Conservation (phyloP, 106 monocot species). For the Allium cepa region DNA sequence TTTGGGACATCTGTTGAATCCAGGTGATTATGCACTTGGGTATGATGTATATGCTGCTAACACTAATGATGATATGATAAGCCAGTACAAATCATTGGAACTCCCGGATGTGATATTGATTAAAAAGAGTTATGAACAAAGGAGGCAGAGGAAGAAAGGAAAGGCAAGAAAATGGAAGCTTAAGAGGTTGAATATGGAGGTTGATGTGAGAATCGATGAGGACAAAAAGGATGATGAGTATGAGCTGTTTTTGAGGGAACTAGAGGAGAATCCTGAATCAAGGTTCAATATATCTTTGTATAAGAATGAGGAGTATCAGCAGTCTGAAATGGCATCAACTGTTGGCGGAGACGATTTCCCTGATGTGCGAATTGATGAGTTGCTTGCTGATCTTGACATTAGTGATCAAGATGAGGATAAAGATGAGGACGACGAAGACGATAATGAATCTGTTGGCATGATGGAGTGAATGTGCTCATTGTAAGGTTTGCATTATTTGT, state of each 20-base stretch:
- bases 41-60: slow-evolving; percentile 81
- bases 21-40: slow-evolving; percentile 75
- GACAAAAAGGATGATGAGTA: slow-evolving; percentile 51
- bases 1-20: slow-evolving; percentile 64
- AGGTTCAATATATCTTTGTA: slow-evolving; percentile 68
- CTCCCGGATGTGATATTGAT: slow-evolving; percentile 55
- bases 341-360: slow-evolving; percentile 52
- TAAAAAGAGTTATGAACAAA: slow-evolving; percentile 84
- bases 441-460: slow-evolving; percentile 23
- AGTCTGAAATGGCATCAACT: slow-evolving; percentile 59
- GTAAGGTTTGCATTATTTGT: no score
- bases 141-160: slow-evolving; percentile 30
- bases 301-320: slow-evolving; percentile 49
- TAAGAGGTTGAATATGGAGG: slow-evolving; percentile 66
- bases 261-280: slow-evolving; percentile 74
- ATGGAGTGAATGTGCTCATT: not conserved
- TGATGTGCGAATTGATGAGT: slow-evolving; percentile 49
- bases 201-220: slow-evolving; percentile 26
- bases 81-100: slow-evolving; percentile 48
- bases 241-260: slow-evolving; percentile 60
- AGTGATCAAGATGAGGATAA: slow-evolving; percentile 25
- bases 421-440: slow-evolving; percentile 6
- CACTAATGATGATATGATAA: slow-evolving; percentile 54
- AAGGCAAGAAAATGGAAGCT: slow-evolving; percentile 73
- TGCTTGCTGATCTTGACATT: slow-evolving; percentile 63